phyloP scores from a whole-genome alignment of 2,329 filamentous ascomycete genomes.

The Penicillium sp. region DNA sequence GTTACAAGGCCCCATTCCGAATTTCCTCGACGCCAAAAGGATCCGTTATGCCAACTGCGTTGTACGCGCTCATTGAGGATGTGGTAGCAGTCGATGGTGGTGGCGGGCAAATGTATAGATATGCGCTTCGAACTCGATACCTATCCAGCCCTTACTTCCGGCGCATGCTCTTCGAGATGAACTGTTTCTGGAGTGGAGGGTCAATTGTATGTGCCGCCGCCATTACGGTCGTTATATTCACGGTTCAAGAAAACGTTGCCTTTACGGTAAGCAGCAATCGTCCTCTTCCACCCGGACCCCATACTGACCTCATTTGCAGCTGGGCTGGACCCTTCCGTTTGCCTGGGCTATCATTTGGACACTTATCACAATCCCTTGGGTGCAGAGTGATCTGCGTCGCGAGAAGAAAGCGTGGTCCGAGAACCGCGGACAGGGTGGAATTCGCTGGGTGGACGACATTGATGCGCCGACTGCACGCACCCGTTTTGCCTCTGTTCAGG shows the following conservation, averaged over 20 bases:
- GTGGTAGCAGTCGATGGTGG: constrained; percentile 64
- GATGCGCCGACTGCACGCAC: constrained; percentile 36
- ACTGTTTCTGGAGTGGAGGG: constrained; percentile 56
- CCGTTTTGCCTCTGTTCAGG: constrained; percentile 38
- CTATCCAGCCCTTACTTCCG: constrained; percentile 54
- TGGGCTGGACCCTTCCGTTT: constrained; percentile 45
- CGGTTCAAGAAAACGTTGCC: constrained; percentile 46
- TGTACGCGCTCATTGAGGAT: constrained; percentile 65
- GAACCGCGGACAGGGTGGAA: constrained; percentile 34
- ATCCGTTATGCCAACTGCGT: constrained; percentile 55
- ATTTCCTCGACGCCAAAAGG: constrained; percentile 63
- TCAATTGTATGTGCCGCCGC: constrained; percentile 47
- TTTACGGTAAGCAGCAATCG: constrained; percentile 42
- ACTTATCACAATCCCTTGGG: constrained; percentile 47
- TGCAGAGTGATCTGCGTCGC: constrained; percentile 44
- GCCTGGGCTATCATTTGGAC: constrained; percentile 45
- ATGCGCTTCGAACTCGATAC: constrained; percentile 51
- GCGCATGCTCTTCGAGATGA: constrained; percentile 52
- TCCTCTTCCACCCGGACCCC: neutral
- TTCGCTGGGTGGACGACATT: constrained; percentile 40
- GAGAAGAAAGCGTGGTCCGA: constrained; percentile 44
- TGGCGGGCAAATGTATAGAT: constrained; percentile 54
- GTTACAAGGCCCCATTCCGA: constrained; percentile 55
- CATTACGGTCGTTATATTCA: constrained; percentile 50
- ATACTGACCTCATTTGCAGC: constrained; percentile 21